phyloP scores from a whole-genome alignment of 352 stramenopile genomes.

The Phytophthora europaea region DNA sequence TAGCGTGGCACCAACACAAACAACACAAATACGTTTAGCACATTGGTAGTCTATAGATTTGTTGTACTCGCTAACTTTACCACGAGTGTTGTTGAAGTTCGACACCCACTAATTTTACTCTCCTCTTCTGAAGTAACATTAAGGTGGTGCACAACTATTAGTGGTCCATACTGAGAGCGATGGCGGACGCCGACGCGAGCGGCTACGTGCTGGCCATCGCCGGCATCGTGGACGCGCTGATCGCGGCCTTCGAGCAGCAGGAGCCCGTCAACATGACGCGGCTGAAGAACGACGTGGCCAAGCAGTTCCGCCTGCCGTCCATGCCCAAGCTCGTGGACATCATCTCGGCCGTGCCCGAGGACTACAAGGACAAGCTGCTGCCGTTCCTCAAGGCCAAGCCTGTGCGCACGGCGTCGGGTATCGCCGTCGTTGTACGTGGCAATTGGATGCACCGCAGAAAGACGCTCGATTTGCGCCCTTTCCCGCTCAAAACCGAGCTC shows the following conservation, averaged over 20 bases:
- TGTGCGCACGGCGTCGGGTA: constrained; percentile 95
- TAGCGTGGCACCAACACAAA: not conserved
- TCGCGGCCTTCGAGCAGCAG: constrained; percentile 91
- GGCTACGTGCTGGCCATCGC: constrained; percentile 88
- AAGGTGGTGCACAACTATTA: not conserved
- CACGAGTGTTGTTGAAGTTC: no score
- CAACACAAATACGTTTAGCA: not conserved
- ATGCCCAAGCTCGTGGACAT: constrained; percentile 97
- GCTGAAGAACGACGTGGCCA: constrained; percentile 93
- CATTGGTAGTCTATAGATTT: constrained; percentile 1
- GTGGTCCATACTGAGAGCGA: not conserved
- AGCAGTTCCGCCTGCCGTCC: constrained; percentile 92
- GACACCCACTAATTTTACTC: no score
- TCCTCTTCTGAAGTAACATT: not conserved
- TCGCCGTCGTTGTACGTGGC: constrained; percentile 92
- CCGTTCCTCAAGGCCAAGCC: constrained; percentile 96
- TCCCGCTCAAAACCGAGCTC: not conserved
- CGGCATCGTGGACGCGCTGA: constrained; percentile 93
- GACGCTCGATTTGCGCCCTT: not conserved
- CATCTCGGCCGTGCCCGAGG: constrained; percentile 94
- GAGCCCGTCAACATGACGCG: constrained; percentile 95
- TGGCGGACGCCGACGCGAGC: constrained; percentile 21
- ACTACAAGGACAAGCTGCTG: constrained; percentile 93
- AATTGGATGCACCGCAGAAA: not conserved
- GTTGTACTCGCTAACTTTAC: no score